Evolutionary conservation across 2,329 filamentous ascomycete species (phyloP), one percentile per base, ranked within the genome.

Genomic region (Ilyonectria robusta): DNA sequence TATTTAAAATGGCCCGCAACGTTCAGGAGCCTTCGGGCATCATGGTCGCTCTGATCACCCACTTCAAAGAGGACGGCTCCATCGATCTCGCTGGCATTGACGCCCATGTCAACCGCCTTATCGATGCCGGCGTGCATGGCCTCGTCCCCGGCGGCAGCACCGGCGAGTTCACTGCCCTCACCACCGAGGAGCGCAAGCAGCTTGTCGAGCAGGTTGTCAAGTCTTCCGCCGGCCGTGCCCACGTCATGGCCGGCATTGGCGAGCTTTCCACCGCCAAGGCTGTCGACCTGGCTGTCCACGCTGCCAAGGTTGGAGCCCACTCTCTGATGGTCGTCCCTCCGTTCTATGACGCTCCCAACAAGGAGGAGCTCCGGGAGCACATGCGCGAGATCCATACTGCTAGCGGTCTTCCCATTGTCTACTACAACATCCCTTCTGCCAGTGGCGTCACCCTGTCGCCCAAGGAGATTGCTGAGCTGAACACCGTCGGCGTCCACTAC

Each of bases 361-460:
- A 83, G 21, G 75, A 77, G 19, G 70, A 76, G 65, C 55, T 76
- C 21, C 64, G 58, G 35, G 78, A 84, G 50, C 76, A 86, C 35
- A 74, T 86, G 62, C 62, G 62, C 1, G 84, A 84, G 42, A 80
- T 86, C 29, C 78, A 82, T 62, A 70, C 75, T 8, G 81, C 76
- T 0, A 81, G 79, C 3, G 74, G 78, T 1, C 75, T 86, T 13
- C 83, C 84, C 0, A 84, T 86, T 29, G 78, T 86, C 67, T 87
- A 83, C 76, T 87, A 87, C 76, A 85, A 87, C 66, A 87, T 87
- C 51, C 85, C 85, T 2, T 80, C 82, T 0, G 85, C 84, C 0
- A 82, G 77, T 21, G 84, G 85, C 0, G 58, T 85, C 1, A 82
- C 71, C 1, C 77, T 87, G 2, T 77, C 78, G 0, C 84, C 85